Evolutionary conservation across 306 rosid genomes (phyloP).

Genomic region (Trifolium subterraneum): DNA sequence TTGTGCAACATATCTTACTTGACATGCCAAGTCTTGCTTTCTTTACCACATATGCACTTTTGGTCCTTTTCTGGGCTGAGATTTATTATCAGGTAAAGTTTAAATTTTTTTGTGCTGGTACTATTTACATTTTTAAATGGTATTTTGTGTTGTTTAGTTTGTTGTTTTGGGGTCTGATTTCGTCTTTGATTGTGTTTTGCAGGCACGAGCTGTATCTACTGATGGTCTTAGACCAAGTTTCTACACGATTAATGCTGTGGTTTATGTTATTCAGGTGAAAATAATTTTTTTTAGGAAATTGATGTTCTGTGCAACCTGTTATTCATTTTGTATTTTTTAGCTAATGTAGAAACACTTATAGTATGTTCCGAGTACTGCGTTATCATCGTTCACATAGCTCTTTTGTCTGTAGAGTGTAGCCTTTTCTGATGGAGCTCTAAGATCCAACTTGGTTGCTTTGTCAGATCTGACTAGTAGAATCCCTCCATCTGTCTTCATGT

Average conservation of each 20-base stretch:
- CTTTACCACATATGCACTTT: constrained; percentile 92
- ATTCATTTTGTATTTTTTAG: not conserved
- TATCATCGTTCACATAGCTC: not conserved
- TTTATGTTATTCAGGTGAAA: constrained; percentile 93
- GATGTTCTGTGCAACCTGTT: constrained; percentile 26
- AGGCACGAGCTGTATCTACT: constrained; percentile 96
- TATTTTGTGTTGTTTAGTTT: not conserved
- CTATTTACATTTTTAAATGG: not conserved
- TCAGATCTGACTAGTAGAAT: constrained; percentile 28
- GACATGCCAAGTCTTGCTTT: constrained; percentile 94
- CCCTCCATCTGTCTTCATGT: not conserved
- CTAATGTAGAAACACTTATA: constrained; percentile 1
- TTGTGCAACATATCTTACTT: constrained; percentile 83
- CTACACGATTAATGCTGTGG: constrained; percentile 75
- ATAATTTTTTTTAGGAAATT: constrained; percentile 42
- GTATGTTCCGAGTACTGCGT: not conserved
- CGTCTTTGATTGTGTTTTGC: constrained; percentile 38
- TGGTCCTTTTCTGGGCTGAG: constrained; percentile 98
- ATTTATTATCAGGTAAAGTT: constrained; percentile 90
- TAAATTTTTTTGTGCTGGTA: not conserved
- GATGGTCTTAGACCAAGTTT: constrained; percentile 96
- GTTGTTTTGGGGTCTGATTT: constrained; percentile 6
- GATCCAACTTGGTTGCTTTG: constrained; percentile 9
- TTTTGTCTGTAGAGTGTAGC: not conserved
- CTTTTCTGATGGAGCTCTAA: constrained; percentile 16